Base-by-base conservation (phyloP, 495 filamentous ascomycete species). In the Aspergillus indologenus region DNA sequence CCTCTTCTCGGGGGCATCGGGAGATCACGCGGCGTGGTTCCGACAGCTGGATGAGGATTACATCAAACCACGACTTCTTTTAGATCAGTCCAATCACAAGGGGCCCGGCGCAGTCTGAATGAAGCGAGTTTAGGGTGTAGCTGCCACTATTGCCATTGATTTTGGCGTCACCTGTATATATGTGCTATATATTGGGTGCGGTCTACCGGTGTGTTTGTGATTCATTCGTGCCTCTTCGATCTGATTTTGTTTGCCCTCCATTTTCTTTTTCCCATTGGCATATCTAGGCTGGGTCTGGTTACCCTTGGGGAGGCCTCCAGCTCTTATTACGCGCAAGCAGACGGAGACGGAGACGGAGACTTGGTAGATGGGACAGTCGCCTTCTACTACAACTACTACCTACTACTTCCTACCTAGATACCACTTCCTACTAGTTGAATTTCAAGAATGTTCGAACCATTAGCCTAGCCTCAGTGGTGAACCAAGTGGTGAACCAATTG, bases 41-140 rank as follows among this genome's bases (percentile, higher is more conserved):
- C 86, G 86, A 57, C 93, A 96, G 72, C 74, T 98, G 54, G 94
- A 98, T 71, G 94, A 98, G 71, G 90, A 90, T 26, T 98, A 90
- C 71, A 95, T 98, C 71, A 98, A 98, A 79, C 94, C 94, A 11
- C 91, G 84, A 63, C 78, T 98, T 54, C 72, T 98, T 57, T 81
- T 98, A 42, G 93, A 98, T 77, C 86, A 86, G 62, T 79, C 77
- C 51, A 77, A 78, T 54, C 73, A 79, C 54, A 78, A 77, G 59
- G 76, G 75, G 0, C 73, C 75, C 5, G 77, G 75, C 11, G 74
- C 74, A 21, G 77, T 79, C 59, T 79, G 65, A 59, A 67, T 57
- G 44, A 61, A 54, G 60, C 51, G n/a, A n/a, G 52, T 66, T 66
- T n/a, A 24, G 51, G 50, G 50, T 65, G 59, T 64, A 60, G 47